These are phyloP conservation scores for Calophaca sinica DNA, from an alignment of 306 rosid species.

Conservation along the genomic window DNA sequence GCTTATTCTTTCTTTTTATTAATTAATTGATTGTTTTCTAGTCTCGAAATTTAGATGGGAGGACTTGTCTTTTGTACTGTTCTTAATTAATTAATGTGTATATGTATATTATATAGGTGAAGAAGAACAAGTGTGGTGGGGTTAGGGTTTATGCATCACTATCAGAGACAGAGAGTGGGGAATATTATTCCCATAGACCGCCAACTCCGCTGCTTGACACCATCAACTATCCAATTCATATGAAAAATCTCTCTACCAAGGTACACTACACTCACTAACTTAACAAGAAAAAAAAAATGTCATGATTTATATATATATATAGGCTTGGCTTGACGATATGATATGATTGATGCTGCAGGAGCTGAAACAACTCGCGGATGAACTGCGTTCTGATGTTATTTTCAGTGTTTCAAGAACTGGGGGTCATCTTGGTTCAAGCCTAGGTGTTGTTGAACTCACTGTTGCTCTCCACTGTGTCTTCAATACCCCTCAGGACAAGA, in stretches of 20 bases:
- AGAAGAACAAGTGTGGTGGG: constrained; percentile 54
- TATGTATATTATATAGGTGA: constrained; percentile 60
- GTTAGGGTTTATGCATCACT: constrained; percentile 70
- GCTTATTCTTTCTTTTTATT: too few relatives aligned
- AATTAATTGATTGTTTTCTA: too few relatives aligned
- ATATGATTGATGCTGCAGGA: constrained; percentile 56
- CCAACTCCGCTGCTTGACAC: constrained; percentile 96
- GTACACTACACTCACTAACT: constrained; percentile 47
- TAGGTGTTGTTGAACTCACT: constrained; percentile 96
- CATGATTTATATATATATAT: too few relatives aligned
- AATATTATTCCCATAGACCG: constrained; percentile 79
- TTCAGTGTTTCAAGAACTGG: constrained; percentile 96
- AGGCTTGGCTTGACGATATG: too few relatives aligned
- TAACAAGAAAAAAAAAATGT: too few relatives aligned
- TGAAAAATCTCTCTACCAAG: constrained; percentile 94
- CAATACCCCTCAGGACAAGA: constrained; percentile 86
- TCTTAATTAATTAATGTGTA: too few relatives aligned
- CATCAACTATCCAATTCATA: constrained; percentile 86
- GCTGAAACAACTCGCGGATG: constrained; percentile 90
- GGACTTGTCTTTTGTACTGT: too few relatives aligned
- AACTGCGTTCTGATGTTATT: constrained; percentile 91
- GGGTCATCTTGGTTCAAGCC: constrained; percentile 97
- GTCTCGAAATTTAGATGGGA: too few relatives aligned
- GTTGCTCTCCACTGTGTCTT: constrained; percentile 97
- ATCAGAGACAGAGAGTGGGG: constrained; percentile 63